A percentile compares a stretch with the other conserved stretches of the same genome.
Evolutionary conservation across 176 grass and related monocot genomes (phyloP).

Genomic region (Carex myosuroides): DNA sequence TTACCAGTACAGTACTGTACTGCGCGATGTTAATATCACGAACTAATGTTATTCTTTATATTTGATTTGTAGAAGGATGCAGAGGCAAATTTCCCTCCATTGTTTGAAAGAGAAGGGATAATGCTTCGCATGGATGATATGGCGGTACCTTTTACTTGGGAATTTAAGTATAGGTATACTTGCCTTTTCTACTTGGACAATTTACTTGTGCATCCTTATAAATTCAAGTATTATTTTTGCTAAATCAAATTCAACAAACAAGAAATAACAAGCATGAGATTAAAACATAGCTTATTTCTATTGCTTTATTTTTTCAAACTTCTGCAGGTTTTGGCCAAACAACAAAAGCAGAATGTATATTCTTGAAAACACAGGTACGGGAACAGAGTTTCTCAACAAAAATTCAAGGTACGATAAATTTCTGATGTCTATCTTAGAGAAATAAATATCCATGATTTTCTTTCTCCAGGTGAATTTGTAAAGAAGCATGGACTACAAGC

Average conservation of each 20-base stretch:
- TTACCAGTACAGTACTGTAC: neutral
- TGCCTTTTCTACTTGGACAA: neutral
- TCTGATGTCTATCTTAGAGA: neutral
- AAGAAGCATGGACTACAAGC: conserved; percentile 52
- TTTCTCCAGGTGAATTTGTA: conserved; percentile 55
- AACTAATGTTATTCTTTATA: neutral
- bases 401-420: neutral
- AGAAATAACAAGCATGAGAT: neutral
- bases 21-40: neutral
- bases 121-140: conserved; percentile 69
- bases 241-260: neutral
- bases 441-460: neutral
- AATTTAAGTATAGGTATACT: conserved; percentile 78
- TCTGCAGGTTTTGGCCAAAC: conserved; percentile 85
- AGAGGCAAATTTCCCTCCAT: conserved; percentile 60
- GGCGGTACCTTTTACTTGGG: conserved; percentile 49
- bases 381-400: neutral
- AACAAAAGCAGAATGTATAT: conserved; percentile 89
- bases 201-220: neutral
- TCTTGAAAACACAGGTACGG: conserved; percentile 57
- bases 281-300: neutral
- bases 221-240: neutral
- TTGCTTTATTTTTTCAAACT: neutral
- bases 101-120: conserved; percentile 63
- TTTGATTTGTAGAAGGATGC: conserved; percentile 60